Percentiles rank a stretch among this genome's conserved stretches.
Conservation (phyloP, 2,329 filamentous ascomycete genomes). For the Colletotrichum neosansevieriae region DNA sequence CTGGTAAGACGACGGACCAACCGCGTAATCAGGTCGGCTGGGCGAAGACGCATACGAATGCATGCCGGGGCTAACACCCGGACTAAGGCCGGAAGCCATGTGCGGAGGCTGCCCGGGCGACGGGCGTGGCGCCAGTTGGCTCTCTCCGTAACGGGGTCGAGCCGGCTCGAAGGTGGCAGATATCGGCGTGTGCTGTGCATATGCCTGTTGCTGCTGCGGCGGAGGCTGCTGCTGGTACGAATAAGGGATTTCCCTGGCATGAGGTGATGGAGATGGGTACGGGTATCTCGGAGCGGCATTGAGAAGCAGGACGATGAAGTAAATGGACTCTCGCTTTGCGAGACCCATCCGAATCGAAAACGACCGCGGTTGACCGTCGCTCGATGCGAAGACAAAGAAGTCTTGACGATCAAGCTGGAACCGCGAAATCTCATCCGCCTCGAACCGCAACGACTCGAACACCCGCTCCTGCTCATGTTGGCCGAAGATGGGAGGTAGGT, state of each 20-base stretch:
- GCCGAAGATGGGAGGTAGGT: constrained; percentile 72
- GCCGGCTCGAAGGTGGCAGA: constrained; percentile 62
- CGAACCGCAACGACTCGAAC: constrained; percentile 67
- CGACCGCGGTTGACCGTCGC: constrained; percentile 64
- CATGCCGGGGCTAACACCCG: constrained; percentile 56
- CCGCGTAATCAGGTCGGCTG: constrained; percentile 57
- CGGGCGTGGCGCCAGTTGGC: constrained; percentile 48
- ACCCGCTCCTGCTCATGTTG: constrained; percentile 66
- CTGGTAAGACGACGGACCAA: constrained; percentile 61
- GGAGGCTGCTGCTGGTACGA: constrained; percentile 55
- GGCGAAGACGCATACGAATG: constrained; percentile 61
- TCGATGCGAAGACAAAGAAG: constrained; percentile 64
- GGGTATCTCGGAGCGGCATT: constrained; percentile 52
- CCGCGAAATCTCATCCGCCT: constrained; percentile 63
- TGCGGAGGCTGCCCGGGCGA: constrained; percentile 47
- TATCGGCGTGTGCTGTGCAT: constrained; percentile 59
- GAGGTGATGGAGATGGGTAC: constrained; percentile 60
- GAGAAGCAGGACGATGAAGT: constrained; percentile 69
- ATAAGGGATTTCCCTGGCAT: constrained; percentile 57
- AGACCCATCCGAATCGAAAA: constrained; percentile 67
- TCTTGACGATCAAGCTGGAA: constrained; percentile 67
- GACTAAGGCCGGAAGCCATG: constrained; percentile 54
- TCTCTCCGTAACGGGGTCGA: constrained; percentile 56
- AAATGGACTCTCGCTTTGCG: constrained; percentile 71
- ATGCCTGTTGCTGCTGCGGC: constrained; percentile 45